Conservation (phyloP, 1,139 yeast genomes). For the Nakaseomyces kungkrabaensis region DNA sequence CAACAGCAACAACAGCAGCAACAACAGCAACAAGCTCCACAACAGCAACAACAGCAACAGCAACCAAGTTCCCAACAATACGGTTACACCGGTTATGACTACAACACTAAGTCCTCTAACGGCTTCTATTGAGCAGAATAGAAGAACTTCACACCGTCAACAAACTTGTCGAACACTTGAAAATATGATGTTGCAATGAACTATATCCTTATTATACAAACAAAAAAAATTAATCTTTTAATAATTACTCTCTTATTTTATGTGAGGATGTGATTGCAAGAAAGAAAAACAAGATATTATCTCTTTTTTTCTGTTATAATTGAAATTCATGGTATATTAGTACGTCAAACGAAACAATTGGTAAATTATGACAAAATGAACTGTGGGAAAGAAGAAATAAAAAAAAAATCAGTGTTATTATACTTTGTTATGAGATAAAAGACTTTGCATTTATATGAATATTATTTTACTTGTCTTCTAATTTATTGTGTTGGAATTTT, state of each 20-base stretch:
- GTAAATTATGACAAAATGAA: too few species aligned
- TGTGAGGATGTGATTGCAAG: neutral
- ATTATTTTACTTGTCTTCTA: neutral
- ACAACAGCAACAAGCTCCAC: slow-evolving; percentile 8
- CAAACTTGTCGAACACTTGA: neutral
- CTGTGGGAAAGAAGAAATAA: neutral
- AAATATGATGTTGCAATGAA: slow-evolving; percentile 3
- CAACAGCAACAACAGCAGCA: slow-evolving; percentile 21
- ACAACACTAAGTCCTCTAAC: slow-evolving; percentile 26
- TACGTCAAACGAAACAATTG: too few species aligned
- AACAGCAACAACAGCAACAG: slow-evolving; percentile 19
- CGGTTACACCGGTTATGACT: slow-evolving; percentile 27
- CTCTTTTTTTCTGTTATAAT: too few species aligned
- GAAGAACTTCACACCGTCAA: neutral
- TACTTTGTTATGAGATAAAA: slow-evolving; percentile 1
- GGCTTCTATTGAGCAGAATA: slow-evolving; percentile 22
- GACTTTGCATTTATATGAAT: slow-evolving; percentile 1
- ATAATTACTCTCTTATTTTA: neutral
- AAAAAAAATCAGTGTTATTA: neutral
- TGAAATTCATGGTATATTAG: too few species aligned
- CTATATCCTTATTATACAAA: slow-evolving; percentile 1
- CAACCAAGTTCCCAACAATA: slow-evolving; percentile 21
- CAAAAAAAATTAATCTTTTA: neutral
- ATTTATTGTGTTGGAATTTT: neutral
- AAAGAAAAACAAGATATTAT: neutral